A percentile compares a stretch with the other conserved stretches of the same genome.
Conservation (phyloP, 768 basidiomycete species). For the Calvatia gigantea region DNA sequence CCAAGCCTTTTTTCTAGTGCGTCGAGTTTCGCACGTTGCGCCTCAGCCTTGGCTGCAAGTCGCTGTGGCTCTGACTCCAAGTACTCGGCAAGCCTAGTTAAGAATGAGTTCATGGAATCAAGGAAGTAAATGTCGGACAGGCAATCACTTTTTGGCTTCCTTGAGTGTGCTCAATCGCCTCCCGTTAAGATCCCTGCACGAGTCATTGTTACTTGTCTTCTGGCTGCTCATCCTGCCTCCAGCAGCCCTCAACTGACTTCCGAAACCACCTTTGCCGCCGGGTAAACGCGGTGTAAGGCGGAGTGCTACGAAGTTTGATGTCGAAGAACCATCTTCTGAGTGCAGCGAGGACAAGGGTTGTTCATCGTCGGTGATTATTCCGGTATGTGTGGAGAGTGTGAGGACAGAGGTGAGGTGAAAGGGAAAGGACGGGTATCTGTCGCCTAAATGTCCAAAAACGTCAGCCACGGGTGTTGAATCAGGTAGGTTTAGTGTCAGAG, state of each 20-base stretch:
- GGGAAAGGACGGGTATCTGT: constrained; percentile 33
- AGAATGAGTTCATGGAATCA: background rate
- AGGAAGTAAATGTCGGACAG: background rate
- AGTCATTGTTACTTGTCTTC: constrained; percentile 94
- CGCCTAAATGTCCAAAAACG: constrained; percentile 28
- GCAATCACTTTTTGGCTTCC: constrained; percentile 85
- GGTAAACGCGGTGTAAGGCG: constrained; percentile 70
- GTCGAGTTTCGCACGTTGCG: constrained; percentile 79
- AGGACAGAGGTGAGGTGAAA: constrained; percentile 24
- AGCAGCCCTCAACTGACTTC: constrained; percentile 92
- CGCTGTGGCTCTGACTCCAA: constrained; percentile 83
- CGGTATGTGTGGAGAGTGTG: constrained; percentile 36
- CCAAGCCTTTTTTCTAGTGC: constrained; percentile 82
- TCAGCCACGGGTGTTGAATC: constrained; percentile 25
- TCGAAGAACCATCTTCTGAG: constrained; percentile 18
- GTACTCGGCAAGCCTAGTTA: constrained; percentile 72
- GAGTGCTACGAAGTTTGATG: constrained; percentile 49
- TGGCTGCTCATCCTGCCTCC: constrained; percentile 97
- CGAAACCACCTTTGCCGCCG: constrained; percentile 98
- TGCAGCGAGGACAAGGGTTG: constrained; percentile 22
- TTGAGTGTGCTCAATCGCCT: constrained; percentile 90
- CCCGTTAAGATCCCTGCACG: constrained; percentile 89
- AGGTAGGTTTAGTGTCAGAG: constrained; percentile 28
- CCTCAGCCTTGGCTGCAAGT: constrained; percentile 72
- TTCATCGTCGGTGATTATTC: constrained; percentile 25